phyloP scores from a whole-genome alignment of 2,329 filamentous ascomycete genomes.

The Aspergillus fischeri region DNA sequence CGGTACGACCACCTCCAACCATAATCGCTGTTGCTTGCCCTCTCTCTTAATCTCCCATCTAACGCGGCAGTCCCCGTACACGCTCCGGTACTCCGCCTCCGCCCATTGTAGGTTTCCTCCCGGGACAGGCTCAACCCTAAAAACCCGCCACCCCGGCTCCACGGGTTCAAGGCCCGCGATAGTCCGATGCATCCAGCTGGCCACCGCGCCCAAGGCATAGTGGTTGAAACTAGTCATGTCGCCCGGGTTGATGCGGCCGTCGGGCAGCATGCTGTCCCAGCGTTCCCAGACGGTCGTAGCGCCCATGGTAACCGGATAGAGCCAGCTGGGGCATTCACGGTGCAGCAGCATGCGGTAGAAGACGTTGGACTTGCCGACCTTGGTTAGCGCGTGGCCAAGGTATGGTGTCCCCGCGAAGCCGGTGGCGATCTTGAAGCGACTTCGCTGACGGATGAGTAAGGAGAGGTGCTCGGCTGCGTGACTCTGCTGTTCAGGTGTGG shows the following conservation, averaged over 20 bases:
- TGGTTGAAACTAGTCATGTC: slow-evolving; percentile 42
- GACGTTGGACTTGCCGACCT: slow-evolving; percentile 6
- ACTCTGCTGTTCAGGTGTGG: neutral
- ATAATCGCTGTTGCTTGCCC: neutral
- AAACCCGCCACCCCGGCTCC: slow-evolving; percentile 29
- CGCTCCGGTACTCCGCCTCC: neutral
- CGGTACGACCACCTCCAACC: neutral
- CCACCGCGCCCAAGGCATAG: slow-evolving; percentile 38
- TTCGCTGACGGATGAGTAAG: neutral
- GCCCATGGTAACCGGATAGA: slow-evolving; percentile 38
- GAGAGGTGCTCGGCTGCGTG: neutral
- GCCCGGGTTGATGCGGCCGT: slow-evolving; percentile 35
- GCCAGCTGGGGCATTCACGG: slow-evolving; percentile 20
- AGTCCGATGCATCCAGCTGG: slow-evolving; percentile 34
- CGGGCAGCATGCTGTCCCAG: slow-evolving; percentile 37
- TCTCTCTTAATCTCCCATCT: neutral
- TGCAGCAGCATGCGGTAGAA: slow-evolving; percentile 13
- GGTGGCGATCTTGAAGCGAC: slow-evolving; percentile 24
- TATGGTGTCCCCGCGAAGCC: slow-evolving; percentile 27
- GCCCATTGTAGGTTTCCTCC: slow-evolving; percentile 18
- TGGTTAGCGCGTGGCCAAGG: slow-evolving; percentile 20
- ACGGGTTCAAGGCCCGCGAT: slow-evolving; percentile 28
- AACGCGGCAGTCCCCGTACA: neutral
- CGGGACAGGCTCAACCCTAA: slow-evolving; percentile 25
- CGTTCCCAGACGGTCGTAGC: slow-evolving; percentile 42